These are phyloP conservation scores for Auriscalpium orientale DNA, from an alignment of 768 basidiomycete species.

Conservation along the genomic window DNA sequence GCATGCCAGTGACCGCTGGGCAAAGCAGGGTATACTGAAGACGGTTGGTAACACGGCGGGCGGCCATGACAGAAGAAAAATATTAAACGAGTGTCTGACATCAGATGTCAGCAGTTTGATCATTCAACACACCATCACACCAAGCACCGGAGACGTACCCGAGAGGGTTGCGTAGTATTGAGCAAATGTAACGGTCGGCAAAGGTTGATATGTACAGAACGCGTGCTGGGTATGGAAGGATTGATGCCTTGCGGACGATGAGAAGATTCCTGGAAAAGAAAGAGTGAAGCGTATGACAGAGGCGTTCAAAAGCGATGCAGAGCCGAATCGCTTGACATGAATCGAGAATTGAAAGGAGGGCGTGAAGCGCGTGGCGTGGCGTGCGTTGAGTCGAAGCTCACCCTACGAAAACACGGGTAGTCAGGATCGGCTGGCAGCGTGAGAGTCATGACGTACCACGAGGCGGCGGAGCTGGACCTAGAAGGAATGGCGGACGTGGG, in stretches of 20 bases:
- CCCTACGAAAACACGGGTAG: background rate
- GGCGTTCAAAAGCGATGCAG: background rate
- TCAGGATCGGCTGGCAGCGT: background rate
- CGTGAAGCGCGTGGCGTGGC: background rate
- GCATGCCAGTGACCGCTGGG: too few relatives aligned
- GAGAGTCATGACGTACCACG: constrained; percentile 1
- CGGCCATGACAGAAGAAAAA: too few relatives aligned
- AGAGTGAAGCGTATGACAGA: background rate
- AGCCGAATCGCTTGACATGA: background rate
- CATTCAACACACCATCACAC: too few relatives aligned
- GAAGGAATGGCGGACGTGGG: constrained; percentile 10
- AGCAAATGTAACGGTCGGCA: constrained; percentile 7
- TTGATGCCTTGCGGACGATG: background rate
- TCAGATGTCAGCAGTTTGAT: too few relatives aligned
- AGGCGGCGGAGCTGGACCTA: constrained; percentile 11
- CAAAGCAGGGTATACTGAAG: too few relatives aligned
- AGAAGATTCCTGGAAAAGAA: background rate
- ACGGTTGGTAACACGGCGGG: too few relatives aligned
- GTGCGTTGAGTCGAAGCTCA: background rate
- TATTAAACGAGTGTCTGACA: too few relatives aligned
- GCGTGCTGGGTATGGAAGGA: background rate
- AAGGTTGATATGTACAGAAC: background rate
- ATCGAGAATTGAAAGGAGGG: background rate
- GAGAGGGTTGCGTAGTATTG: constrained; percentile 8
- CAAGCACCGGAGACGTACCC: too few relatives aligned